Evolutionary conservation across 345 rosid species (phyloP).

Genomic region (Eucalyptus pumila): DNA sequence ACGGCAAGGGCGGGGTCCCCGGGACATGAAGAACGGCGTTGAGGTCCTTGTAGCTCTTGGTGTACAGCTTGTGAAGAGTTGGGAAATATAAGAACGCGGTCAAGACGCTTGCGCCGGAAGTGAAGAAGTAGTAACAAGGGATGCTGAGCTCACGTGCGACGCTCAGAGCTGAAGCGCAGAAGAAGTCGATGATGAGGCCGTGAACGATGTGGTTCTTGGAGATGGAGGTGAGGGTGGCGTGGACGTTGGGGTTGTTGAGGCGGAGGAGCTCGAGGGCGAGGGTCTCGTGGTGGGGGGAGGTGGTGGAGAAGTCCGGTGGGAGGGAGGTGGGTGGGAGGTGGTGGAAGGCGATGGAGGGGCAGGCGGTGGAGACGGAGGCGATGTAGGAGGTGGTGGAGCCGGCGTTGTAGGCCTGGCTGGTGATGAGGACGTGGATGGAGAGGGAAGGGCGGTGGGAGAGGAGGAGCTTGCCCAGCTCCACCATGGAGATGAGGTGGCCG

Average conservation of each 20-base stretch:
- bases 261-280: slow-evolving; percentile 15
- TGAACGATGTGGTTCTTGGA: slow-evolving; percentile 7
- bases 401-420: slow-evolving; percentile 21
- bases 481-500: slow-evolving; percentile 65
- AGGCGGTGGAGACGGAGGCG: slow-evolving; percentile 14
- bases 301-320: slow-evolving; percentile 7
- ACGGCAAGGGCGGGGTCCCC: slow-evolving; percentile 18
- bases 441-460: slow-evolving; percentile 34
- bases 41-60: slow-evolving; percentile 19
- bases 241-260: slow-evolving; percentile 31
- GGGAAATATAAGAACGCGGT: slow-evolving; percentile 11
- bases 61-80: slow-evolving; percentile 9
- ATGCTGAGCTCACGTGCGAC: slow-evolving; percentile 16
- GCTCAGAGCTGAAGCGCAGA: slow-evolving; percentile 16
- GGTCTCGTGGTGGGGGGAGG: slow-evolving; percentile 11
- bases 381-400: slow-evolving; percentile 25
- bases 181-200: slow-evolving; percentile 34
- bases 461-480: slow-evolving; percentile 54
- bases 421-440: slow-evolving; percentile 34
- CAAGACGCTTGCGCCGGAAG: slow-evolving; percentile 28
- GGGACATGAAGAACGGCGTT: slow-evolving; percentile 14
- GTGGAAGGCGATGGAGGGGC: slow-evolving; percentile 35
- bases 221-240: slow-evolving; percentile 17
- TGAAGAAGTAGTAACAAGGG: slow-evolving; percentile 30
- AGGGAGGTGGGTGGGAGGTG: slow-evolving; percentile 20